Conservation (phyloP, 768 basidiomycete species). For the Podaxis sp. region DNA sequence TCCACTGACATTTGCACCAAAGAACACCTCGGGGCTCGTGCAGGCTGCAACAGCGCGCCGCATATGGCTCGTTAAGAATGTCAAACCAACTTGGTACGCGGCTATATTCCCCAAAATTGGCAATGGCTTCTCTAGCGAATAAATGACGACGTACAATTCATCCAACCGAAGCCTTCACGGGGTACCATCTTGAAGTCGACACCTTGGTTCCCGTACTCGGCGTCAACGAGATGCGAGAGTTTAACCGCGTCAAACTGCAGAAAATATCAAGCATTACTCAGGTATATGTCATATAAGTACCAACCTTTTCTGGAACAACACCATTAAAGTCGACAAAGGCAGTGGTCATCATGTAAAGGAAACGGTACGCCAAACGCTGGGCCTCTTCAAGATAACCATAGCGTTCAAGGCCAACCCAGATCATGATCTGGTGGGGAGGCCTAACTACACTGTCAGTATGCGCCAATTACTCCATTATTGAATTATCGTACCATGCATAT, state of each 20-base stretch:
- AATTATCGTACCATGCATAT: slow-evolving; percentile 58
- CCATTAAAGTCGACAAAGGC: slow-evolving; percentile 97
- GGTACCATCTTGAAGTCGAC: slow-evolving; percentile 98
- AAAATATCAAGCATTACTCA: slow-evolving; percentile 12
- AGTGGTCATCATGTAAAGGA: slow-evolving; percentile 99
- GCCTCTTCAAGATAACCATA: slow-evolving; percentile 95
- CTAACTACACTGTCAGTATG: slow-evolving; percentile 29
- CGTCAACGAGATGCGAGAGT: slow-evolving; percentile 93
- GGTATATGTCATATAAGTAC: slow-evolving; percentile 10
- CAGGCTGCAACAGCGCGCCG: slow-evolving; percentile 93
- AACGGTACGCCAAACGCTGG: slow-evolving; percentile 90
- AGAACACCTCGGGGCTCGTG: slow-evolving; percentile 90
- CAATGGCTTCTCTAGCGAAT: not conserved
- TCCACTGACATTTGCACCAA: slow-evolving; percentile 47
- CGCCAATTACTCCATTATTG: not conserved
- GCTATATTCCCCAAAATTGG: slow-evolving; percentile 42
- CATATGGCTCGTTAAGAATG: slow-evolving; percentile 92
- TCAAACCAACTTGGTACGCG: slow-evolving; percentile 94
- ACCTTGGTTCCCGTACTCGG: slow-evolving; percentile 95
- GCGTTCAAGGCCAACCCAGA: slow-evolving; percentile 95
- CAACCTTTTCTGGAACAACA: slow-evolving; percentile 95
- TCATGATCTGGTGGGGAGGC: slow-evolving; percentile 99
- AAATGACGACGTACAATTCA: slow-evolving; percentile 66
- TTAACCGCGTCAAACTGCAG: slow-evolving; percentile 90
- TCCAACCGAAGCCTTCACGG: slow-evolving; percentile 98